Evolutionary conservation across 768 basidiomycete species (phyloP).

Genomic region (Lactarius indigo): DNA sequence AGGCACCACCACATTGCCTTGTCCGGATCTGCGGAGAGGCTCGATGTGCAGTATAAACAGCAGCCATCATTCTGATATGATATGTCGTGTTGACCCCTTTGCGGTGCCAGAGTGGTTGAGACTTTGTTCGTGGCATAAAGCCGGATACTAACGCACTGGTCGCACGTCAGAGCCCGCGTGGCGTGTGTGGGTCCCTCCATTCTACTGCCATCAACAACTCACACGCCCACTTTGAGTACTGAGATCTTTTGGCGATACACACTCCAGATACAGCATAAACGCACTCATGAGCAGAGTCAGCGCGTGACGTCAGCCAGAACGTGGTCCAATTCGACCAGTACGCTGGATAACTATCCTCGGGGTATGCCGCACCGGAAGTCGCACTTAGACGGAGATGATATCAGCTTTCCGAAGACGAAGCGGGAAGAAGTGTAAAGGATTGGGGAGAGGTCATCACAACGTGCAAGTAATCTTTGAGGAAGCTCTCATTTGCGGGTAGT

Average conservation of each 20-base stretch:
- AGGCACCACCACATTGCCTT: not conserved
- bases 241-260: not conserved
- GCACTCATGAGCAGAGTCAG: not conserved
- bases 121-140: not conserved
- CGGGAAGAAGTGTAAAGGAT: slow-evolving; percentile 1
- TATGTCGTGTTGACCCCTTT: not conserved
- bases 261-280: slow-evolving; percentile 11
- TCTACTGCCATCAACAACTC: slow-evolving; percentile 2
- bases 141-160: not conserved
- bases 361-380: slow-evolving; percentile 12
- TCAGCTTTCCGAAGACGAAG: slow-evolving; percentile 20
- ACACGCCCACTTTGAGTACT: not conserved
- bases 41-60: slow-evolving; percentile 2
- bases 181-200: slow-evolving; percentile 1
- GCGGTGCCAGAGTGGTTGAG: not conserved
- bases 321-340: slow-evolving; percentile 12
- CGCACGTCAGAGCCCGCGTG: not conserved
- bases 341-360: slow-evolving; percentile 1
- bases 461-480: slow-evolving; percentile 20
- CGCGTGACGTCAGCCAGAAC: slow-evolving; percentile 23
- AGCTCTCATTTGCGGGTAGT: slow-evolving; percentile 12
- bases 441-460: slow-evolving; percentile 14
- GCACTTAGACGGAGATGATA: slow-evolving; percentile 23
- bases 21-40: not conserved
- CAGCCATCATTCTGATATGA: not conserved